phyloP scores from a whole-genome alignment of 495 filamentous ascomycete genomes.

The Parathielavia appendiculata region DNA sequence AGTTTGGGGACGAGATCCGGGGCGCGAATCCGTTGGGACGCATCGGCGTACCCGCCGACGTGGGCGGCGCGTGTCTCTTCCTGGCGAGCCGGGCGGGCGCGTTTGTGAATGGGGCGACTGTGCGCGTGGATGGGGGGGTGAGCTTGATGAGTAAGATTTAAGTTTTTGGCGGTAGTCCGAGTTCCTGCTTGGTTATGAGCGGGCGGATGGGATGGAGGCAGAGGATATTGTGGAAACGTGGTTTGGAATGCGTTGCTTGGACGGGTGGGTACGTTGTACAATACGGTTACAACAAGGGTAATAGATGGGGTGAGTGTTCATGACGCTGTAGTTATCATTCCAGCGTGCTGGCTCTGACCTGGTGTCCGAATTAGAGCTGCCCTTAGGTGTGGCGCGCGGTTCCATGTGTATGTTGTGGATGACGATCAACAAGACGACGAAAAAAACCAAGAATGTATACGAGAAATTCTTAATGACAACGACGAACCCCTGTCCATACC shows the following conservation, averaged over 20 bases:
- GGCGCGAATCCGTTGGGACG: conserved; percentile 61
- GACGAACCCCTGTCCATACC: not conserved
- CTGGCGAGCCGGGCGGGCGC: conserved; percentile 64
- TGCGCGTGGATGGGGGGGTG: conserved; percentile 64
- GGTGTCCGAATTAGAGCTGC: not conserved
- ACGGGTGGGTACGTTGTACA: not conserved
- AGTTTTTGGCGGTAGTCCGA: not conserved
- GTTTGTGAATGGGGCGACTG: conserved; percentile 73
- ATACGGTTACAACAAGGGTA: not conserved
- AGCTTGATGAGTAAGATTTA: conserved; percentile 34
- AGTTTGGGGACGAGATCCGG: conserved; percentile 58
- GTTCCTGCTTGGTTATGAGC: too few species aligned
- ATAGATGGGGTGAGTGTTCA: not conserved
- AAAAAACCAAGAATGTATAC: too few species aligned
- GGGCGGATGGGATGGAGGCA: not conserved
- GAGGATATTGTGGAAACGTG: not conserved
- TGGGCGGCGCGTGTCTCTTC: conserved; percentile 72
- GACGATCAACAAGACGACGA: not conserved
- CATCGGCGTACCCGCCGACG: conserved; percentile 66
- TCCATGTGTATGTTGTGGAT: not conserved
- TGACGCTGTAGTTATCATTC: conserved; percentile 9
- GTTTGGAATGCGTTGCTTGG: not conserved
- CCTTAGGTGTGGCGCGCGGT: not conserved
- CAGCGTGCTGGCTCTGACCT: not conserved
- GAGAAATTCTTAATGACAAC: not conserved